A percentile compares a stretch with the other conserved stretches of the same genome.
These are phyloP conservation scores for Diaporthe ampelina DNA, from an alignment of 2,329 filamentous ascomycete genomes.

Conservation along the genomic window DNA sequence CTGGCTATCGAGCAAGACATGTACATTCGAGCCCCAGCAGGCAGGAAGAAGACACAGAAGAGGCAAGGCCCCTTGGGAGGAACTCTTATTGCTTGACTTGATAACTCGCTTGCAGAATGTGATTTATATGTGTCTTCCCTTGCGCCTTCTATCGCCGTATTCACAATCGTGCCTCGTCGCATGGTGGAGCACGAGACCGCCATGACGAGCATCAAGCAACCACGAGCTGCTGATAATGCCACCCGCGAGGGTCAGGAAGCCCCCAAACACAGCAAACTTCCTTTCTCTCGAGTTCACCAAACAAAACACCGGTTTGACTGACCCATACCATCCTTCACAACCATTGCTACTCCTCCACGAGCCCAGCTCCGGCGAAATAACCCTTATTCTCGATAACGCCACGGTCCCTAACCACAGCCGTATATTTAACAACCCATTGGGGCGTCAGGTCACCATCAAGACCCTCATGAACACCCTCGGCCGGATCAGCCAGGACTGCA, in stretches of 20 bases:
- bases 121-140: constrained; percentile 20
- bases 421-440: constrained; percentile 98
- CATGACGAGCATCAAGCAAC: background rate
- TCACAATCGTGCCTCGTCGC: constrained; percentile 2
- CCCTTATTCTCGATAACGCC: constrained; percentile 99
- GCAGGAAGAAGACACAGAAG: background rate
- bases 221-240: background rate
- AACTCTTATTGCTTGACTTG: constrained; percentile 21
- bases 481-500: constrained; percentile 77
- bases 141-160: constrained; percentile 28
- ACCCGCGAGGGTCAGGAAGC: background rate
- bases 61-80: background rate
- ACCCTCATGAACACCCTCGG: constrained; percentile 60
- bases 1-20: background rate
- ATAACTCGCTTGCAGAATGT: constrained; percentile 14
- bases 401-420: constrained; percentile 91
- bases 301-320: background rate
- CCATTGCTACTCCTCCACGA: constrained; percentile 59
- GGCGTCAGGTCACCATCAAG: constrained; percentile 84
- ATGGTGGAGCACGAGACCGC: background rate
- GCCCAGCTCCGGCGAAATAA: constrained; percentile 89
- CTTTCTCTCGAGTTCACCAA: background rate
- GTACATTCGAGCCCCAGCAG: background rate
- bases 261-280: background rate
- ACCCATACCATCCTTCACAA: background rate